Base-by-base conservation (phyloP, 2,329 filamentous ascomycete genomes). In the Madurella fahalii region DNA sequence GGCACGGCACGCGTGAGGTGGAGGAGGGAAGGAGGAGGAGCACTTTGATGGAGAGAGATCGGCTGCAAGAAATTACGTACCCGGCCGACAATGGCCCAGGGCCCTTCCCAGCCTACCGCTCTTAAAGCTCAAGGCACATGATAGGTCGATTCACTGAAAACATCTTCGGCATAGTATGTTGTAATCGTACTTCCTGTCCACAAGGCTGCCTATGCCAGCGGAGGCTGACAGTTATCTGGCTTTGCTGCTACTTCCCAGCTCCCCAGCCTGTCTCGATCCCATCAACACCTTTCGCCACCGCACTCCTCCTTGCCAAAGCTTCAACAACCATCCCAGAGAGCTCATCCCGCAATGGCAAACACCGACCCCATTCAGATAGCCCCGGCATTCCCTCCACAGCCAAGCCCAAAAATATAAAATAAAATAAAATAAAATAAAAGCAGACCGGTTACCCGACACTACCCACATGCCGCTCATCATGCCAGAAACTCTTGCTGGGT, bases 21-120 rank as follows among this genome's bases (percentile, higher is more conserved):
- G 65, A 65, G 62, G 65, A 63, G 62, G 61, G 65, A 63, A 60
- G 67, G 64, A 58, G 62, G 65, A 56, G 55, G 56, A 54, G 50
- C 47, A 51, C 50, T 57, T 53, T 53, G 55, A 58, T 43, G 57
- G 47, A 62, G 52, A 56, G 44, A 58, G 61, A 61, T 61, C 60
- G 61, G 63, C 61, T 59, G 58, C 55, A 59, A 63, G 56, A 63
- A 61, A 64, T 64, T 64, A 63, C 62, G 61, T 63, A 61, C 63
- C 47, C 56, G 58, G 56, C 57, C 59, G 56, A 59, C 58, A 55
- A 59, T 51, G 54, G 49, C 51, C 56, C 53, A 32, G 52, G 60
- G 54, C 45, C 51, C 52, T 47, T 53, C 51, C 57, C 56, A 58
- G 53, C 56, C 56, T 56, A 53, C 47, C 43, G 31, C 42, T 50